Percentiles rank a stretch among this genome's conserved stretches.
phyloP scores from a whole-genome alignment of 768 basidiomycete species.

The Tylopilus plumbeoviolaceoides region DNA sequence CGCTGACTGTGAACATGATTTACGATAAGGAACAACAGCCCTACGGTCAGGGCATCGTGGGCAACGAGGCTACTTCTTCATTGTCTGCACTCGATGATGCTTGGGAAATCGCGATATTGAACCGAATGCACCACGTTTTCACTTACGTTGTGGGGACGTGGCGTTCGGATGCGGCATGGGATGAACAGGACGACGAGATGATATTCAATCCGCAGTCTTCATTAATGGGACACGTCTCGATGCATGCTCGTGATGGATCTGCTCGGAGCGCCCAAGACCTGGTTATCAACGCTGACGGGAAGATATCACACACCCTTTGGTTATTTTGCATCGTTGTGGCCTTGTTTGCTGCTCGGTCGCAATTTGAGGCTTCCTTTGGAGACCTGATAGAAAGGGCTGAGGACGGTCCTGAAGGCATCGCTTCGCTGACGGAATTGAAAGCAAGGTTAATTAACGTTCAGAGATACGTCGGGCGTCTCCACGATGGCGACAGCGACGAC shows the following conservation, averaged over 20 bases:
- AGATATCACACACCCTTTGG: conserved; percentile 50
- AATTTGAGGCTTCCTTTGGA: conserved; percentile 11
- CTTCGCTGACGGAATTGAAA: conserved; percentile 20
- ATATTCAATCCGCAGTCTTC: conserved; percentile 27
- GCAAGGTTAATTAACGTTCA: conserved; percentile 25
- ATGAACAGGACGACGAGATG: conserved; percentile 22
- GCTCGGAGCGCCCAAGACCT: conserved; percentile 23
- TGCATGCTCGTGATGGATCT: conserved; percentile 6
- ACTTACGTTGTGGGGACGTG: conserved; percentile 19
- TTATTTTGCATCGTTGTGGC: conserved; percentile 35
- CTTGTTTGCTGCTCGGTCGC: conserved; percentile 13
- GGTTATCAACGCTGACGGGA: conserved; percentile 48
- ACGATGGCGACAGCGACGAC: conserved; percentile 14
- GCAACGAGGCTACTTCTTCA: conserved; percentile 7
- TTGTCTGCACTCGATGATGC: conserved; percentile 2
- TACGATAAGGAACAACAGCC: conserved; percentile 22
- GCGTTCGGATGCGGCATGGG: conserved; percentile 24
- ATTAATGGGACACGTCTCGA: neutral
- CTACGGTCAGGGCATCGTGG: conserved; percentile 16
- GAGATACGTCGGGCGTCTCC: conserved; percentile 18
- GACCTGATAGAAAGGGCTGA: conserved; percentile 14
- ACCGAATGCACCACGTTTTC: conserved; percentile 17
- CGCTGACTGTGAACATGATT: conserved; percentile 10
- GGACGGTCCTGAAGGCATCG: conserved; percentile 7
- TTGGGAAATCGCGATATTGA: conserved; percentile 14